These are phyloP conservation scores for Singerocomus rubriflavus DNA, from an alignment of 1,284 basidiomycete species.

Conservation along the genomic window DNA sequence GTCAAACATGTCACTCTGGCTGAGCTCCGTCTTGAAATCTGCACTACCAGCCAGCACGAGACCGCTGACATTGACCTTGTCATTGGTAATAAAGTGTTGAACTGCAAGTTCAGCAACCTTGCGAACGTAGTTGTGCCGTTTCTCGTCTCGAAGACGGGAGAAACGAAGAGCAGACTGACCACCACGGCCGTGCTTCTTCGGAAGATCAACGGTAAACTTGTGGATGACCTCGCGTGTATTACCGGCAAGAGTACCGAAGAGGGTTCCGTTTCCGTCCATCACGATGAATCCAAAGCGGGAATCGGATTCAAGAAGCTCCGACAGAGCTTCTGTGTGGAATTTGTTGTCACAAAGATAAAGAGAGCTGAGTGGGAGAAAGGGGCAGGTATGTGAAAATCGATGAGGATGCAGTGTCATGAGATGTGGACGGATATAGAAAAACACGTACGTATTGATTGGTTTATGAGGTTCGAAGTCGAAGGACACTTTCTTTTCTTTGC, in stretches of 20 bases:
- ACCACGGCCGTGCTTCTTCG: constrained; percentile 99
- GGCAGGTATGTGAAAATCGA: constrained; percentile 1
- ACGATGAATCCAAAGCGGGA: constrained; percentile 99
- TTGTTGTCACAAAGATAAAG: constrained; percentile 99
- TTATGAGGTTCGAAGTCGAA: constrained; percentile 98
- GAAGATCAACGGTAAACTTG: constrained; percentile 98
- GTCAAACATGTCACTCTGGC: constrained; percentile 97
- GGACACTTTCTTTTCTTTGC: constrained; percentile 98
- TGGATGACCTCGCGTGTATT: constrained; percentile 98
- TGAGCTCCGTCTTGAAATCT: constrained; percentile 98
- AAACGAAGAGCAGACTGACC: constrained; percentile 99
- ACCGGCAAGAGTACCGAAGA: constrained; percentile 94
- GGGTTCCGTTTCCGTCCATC: constrained; percentile 97
- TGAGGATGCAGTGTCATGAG: not conserved
- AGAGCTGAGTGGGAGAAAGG: constrained; percentile 50
- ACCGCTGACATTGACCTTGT: constrained; percentile 98
- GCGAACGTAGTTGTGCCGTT: constrained; percentile 99
- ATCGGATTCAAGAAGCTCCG: constrained; percentile 96
- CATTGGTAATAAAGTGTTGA: constrained; percentile 97
- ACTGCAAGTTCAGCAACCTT: constrained; percentile 98
- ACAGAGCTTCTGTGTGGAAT: constrained; percentile 98
- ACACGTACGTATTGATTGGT: constrained; percentile 92
- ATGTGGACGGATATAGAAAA: not conserved
- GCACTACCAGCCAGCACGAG: constrained; percentile 97
- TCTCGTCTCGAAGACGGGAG: constrained; percentile 98